Evolutionary conservation across 2,329 filamentous ascomycete species (phyloP), one percentile per base, ranked within the genome.

Genomic region (Thelonectria rubi): DNA sequence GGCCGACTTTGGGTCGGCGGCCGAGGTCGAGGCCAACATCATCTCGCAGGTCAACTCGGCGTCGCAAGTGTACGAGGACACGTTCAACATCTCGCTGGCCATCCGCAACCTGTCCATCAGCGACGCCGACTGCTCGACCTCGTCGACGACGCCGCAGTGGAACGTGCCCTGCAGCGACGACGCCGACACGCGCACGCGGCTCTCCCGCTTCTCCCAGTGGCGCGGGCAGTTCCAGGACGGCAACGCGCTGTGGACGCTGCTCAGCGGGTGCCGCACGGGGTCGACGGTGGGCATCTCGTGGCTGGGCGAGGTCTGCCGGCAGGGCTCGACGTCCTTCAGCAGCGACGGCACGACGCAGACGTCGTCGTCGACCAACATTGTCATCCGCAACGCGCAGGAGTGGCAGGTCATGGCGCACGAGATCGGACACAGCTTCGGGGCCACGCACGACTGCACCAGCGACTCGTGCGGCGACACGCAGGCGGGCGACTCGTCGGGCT

Each of bases 351-450:
- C 74, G 94, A 92, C 92, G 89, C 95, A 74, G 43, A 63, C 64
- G 5, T 56, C 61, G 0, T 90, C 96, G 58, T 91, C 97, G 74
- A 92, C 93, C 17, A 93, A 97, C 72, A 65, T 69, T 1, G 91
- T 97, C 15, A 87, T 93, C 6, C 86, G 87, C 52, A 95, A 91
- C 0, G 81, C 83, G 15, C 88, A 86, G 3, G 92, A 95, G 73
- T 97, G 93, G 92, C 92, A 96, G 73, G 90, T 97, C 62, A 91
- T 97, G 75, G 92, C 93, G 20, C 93, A 97, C 72, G 93, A 97
- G 76, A 88, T 89, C 2, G 93, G 92, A 1, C 93, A 97, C 75
- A 69, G 69, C 37, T 61, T 69, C 34, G 67, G 67, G 1, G 67
- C 67, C 0, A 34, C 58, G 7, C 67, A 69, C 2, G 67, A 69